A percentile compares a stretch with the other conserved stretches of the same genome.
Evolutionary conservation across 305 asterid genomes (phyloP).

Genomic region (Fraxinus floribunda): DNA sequence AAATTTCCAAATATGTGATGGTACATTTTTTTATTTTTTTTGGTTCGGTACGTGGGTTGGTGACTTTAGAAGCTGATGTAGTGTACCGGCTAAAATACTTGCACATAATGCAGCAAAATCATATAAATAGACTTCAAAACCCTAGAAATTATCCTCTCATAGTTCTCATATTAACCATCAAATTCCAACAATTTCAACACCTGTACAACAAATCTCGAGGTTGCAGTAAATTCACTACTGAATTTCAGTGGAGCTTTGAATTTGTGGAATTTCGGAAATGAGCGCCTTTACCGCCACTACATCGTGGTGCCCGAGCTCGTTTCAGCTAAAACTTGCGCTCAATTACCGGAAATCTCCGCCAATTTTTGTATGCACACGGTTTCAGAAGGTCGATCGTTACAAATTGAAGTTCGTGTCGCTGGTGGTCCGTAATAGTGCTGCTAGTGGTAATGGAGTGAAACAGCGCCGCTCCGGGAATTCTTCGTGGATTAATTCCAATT

Average conservation of each 20-base stretch:
- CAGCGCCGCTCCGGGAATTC: conserved; percentile 40
- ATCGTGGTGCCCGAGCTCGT: conserved; percentile 71
- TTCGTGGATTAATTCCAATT: conserved; percentile 50
- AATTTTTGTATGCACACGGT: conserved; percentile 37
- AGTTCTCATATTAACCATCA: background rate
- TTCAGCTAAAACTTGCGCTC: conserved; percentile 81
- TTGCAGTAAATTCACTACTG: background rate
- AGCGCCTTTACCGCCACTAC: conserved; percentile 58
- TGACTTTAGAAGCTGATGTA: no score
- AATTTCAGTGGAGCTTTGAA: conserved; percentile 19
- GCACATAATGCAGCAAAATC: no score
- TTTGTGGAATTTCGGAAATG: conserved; percentile 37
- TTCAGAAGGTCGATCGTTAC: conserved; percentile 43
- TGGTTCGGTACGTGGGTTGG: no score
- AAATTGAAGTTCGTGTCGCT: conserved; percentile 38
- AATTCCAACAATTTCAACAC: background rate
- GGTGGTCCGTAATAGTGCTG: conserved; percentile 40
- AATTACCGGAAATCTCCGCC: conserved; percentile 40
- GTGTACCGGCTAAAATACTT: no score
- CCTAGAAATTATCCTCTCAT: background rate
- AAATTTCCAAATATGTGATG: background rate
- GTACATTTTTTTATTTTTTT: no score
- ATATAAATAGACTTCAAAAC: background rate
- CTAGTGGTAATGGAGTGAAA: conserved; percentile 46
- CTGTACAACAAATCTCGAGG: background rate